phyloP scores from a whole-genome alignment of 495 filamentous ascomycete genomes.

The Hypoxylon cercidicola region DNA sequence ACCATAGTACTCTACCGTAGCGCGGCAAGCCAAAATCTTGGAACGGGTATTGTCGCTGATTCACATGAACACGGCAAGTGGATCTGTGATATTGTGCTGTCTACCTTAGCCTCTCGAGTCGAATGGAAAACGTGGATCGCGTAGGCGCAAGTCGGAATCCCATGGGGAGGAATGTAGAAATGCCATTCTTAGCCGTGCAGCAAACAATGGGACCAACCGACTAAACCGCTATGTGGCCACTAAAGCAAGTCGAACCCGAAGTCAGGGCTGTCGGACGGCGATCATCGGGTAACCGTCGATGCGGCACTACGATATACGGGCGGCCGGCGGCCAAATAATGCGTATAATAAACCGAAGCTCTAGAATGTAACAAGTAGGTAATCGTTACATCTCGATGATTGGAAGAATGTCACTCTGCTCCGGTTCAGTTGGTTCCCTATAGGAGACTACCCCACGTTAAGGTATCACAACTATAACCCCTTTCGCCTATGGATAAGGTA shows the following conservation, averaged over 20 bases:
- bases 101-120: slow-evolving; percentile 12
- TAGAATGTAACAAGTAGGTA: background rate
- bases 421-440: no score
- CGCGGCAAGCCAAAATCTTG: slow-evolving; percentile 30
- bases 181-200: slow-evolving; percentile 33
- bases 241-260: slow-evolving; percentile 14
- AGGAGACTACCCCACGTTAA: no score
- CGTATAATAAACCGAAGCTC: background rate
- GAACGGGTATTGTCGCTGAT: slow-evolving; percentile 37
- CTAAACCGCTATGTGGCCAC: background rate
- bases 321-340: slow-evolving; percentile 12
- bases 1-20: slow-evolving; percentile 13
- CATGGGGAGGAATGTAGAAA: slow-evolving; percentile 23
- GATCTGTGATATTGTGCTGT: slow-evolving; percentile 20
- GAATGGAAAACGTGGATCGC: slow-evolving; percentile 10
- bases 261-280: slow-evolving; percentile 16
- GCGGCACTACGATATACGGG: slow-evolving; percentile 10
- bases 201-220: slow-evolving; percentile 17
- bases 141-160: slow-evolving; percentile 33
- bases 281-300: slow-evolving; percentile 18
- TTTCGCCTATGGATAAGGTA: no score
- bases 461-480: no score
- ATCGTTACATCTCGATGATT: background rate
- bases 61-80: slow-evolving; percentile 41
- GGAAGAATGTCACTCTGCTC: no score